A percentile compares a stretch with the other conserved stretches of the same genome.
phyloP scores from a whole-genome alignment of 1,284 basidiomycete genomes.

The Hymenochaete sp. region DNA sequence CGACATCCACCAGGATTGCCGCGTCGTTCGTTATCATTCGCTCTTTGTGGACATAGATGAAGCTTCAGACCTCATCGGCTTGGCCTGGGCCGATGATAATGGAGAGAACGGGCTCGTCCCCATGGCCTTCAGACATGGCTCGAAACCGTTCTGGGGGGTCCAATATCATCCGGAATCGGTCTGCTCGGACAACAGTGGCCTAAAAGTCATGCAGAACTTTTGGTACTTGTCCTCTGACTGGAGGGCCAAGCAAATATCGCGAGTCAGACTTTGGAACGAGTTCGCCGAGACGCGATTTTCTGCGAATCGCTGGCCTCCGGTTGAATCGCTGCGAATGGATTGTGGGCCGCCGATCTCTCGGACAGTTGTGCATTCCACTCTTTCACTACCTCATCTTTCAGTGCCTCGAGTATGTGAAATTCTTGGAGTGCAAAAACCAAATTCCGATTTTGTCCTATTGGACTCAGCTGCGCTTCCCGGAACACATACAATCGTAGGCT shows the following conservation, averaged over 20 bases:
- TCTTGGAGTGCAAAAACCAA: constrained; percentile 48
- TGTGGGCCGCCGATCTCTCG: constrained; percentile 22
- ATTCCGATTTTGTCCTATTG: constrained; percentile 57
- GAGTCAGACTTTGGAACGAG: constrained; percentile 33
- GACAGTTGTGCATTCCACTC: constrained; percentile 19
- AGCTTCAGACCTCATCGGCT: constrained; percentile 41
- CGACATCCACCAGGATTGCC: constrained; percentile 41
- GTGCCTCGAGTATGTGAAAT: constrained; percentile 47
- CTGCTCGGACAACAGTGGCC: constrained; percentile 53
- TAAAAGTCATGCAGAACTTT: constrained; percentile 61
- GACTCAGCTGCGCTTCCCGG: constrained; percentile 70
- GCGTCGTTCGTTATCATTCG: constrained; percentile 84
- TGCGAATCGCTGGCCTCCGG: constrained; percentile 38
- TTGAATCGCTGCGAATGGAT: neutral
- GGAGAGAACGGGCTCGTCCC: constrained; percentile 55
- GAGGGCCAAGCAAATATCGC: constrained; percentile 31
- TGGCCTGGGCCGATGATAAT: constrained; percentile 63
- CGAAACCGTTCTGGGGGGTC: constrained; percentile 82
- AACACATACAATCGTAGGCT: constrained; percentile 63
- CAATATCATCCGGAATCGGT: constrained; percentile 94
- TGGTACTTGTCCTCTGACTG: constrained; percentile 57
- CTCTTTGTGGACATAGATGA: constrained; percentile 46
- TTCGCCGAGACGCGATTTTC: constrained; percentile 22
- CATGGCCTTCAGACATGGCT: constrained; percentile 62
- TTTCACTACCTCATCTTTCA: constrained; percentile 36